A percentile compares a stretch with the other conserved stretches of the same genome.
Evolutionary conservation across 2,329 filamentous ascomycete species (phyloP).

Genomic region (Fusarium acutatum): DNA sequence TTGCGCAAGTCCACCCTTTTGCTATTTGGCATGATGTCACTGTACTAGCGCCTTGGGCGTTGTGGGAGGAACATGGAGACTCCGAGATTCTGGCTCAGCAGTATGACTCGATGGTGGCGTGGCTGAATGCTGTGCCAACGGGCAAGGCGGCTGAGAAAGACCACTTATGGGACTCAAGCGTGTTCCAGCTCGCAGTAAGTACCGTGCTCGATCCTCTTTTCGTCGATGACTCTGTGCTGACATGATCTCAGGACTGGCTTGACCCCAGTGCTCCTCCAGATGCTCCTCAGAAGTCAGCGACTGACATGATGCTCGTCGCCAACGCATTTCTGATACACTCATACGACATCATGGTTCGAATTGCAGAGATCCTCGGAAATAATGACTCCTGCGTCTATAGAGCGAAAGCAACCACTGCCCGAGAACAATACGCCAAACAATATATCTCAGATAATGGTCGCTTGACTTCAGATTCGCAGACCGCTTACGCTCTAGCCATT

Average conservation of each 20-base stretch:
- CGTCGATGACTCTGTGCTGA: conserved; percentile 21
- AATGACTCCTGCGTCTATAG: conserved; percentile 7
- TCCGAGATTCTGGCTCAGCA: background rate
- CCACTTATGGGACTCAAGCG: background rate
- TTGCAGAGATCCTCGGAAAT: conserved; percentile 44
- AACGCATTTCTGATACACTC: conserved; percentile 57
- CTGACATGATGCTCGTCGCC: conserved; percentile 50
- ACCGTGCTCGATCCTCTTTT: conserved; percentile 40
- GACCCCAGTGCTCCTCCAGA: conserved; percentile 54
- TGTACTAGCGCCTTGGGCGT: background rate
- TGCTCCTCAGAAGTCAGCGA: conserved; percentile 49
- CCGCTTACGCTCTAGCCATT: background rate
- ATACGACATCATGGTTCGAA: conserved; percentile 47
- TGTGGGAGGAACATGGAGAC: background rate
- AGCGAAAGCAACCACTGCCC: conserved; percentile 26
- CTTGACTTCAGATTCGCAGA: background rate
- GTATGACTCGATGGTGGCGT: background rate
- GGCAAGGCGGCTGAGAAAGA: background rate
- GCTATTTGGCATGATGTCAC: background rate
- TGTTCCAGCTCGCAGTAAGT: background rate
- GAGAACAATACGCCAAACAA: conserved; percentile 22
- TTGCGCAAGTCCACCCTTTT: background rate
- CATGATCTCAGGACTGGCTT: conserved; percentile 50
- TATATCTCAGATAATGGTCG: conserved; percentile 40
- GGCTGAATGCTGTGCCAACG: background rate